Base-by-base conservation (phyloP, 352 stramenopile genomes). In the Phytophthora idaei region DNA sequence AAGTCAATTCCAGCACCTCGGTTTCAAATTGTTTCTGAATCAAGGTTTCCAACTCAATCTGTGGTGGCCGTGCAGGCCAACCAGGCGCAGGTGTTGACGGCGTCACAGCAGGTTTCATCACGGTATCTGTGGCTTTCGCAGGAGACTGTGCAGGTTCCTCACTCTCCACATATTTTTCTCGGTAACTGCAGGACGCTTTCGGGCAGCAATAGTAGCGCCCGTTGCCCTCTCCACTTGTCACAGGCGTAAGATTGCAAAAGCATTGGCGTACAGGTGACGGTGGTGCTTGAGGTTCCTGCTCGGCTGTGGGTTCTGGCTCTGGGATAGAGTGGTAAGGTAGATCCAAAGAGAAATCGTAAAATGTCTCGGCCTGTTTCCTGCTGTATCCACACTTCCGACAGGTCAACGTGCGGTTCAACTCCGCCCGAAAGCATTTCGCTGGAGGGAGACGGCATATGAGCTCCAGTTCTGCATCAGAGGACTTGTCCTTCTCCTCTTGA, bases 331-430 rank as follows among this genome's bases (percentile, higher is more conserved):
- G 57, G 54, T 83, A 80, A 21, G 89, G 87, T 11, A 96, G 56
- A 71, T 96, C 89, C 14, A 96, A 65, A 3, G 89, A 95, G 58
- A 96, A 93, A 52, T 96, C 87, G 54, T 93, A 93, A 60, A 95
- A 96, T 36, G 78, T 85, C 61, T 96, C 89, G 7, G 85, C 67
- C 56, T 93, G 76, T 52, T 88, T 89, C 27, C 89, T 83, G 28
- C 74, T 93, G 76, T 94, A 95, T 11, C 74, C 73, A 68, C 89
- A 96, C 28, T 74, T 87, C 15, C 65, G 73, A 67, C 89, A 96
- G 4, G 87, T 92, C 31, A 96, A 77, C 0, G 85, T 93, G 29
- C 83, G 83, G 27, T 83, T 84, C 15, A 96, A 72, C 37, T 94
- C 83, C 2, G 84, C 80, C 28, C 85, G 85, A 67, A 96, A 95